These are phyloP conservation scores for Beauveria australis DNA, from an alignment of 2,329 filamentous ascomycete species.

Conservation along the genomic window DNA sequence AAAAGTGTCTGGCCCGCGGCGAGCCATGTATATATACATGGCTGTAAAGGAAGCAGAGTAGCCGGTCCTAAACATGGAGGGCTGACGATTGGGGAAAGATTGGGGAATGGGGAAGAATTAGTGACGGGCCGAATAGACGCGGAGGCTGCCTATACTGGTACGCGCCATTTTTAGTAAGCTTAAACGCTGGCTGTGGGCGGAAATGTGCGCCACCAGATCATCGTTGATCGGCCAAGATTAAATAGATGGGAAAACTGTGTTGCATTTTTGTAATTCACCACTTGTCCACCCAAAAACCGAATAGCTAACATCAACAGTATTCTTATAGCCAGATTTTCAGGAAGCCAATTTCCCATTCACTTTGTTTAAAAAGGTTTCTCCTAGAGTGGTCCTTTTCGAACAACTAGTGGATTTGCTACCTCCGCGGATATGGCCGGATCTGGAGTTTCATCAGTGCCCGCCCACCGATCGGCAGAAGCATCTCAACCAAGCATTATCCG, in stretches of 20 bases:
- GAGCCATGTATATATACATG: neutral
- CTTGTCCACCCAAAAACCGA: neutral
- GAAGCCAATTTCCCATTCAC: too few relatives aligned
- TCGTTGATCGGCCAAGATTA: too few relatives aligned
- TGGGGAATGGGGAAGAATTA: neutral
- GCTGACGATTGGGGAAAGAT: neutral
- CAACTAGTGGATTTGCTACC: neutral
- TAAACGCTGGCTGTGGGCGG: neutral
- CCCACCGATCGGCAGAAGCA: neutral
- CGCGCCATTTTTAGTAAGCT: neutral
- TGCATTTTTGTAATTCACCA: neutral
- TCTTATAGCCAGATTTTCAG: neutral
- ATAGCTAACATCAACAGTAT: neutral
- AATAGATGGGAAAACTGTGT: too few relatives aligned
- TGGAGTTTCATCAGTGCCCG: neutral
- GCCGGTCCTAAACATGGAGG: neutral
- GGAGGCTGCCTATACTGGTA: neutral
- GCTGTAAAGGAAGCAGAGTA: neutral
- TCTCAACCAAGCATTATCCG: neutral
- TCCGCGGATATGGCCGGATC: slow-evolving; percentile 2
- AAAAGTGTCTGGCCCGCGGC: neutral
- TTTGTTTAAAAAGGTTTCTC: neutral
- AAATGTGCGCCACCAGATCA: too few relatives aligned
- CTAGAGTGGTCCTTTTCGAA: neutral
- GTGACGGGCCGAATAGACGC: slow-evolving; percentile 4